Evolutionary conservation across 345 rosid genomes (phyloP), one percentile per base, ranked within the genome.

Genomic region (Pelargonium nanum): DNA sequence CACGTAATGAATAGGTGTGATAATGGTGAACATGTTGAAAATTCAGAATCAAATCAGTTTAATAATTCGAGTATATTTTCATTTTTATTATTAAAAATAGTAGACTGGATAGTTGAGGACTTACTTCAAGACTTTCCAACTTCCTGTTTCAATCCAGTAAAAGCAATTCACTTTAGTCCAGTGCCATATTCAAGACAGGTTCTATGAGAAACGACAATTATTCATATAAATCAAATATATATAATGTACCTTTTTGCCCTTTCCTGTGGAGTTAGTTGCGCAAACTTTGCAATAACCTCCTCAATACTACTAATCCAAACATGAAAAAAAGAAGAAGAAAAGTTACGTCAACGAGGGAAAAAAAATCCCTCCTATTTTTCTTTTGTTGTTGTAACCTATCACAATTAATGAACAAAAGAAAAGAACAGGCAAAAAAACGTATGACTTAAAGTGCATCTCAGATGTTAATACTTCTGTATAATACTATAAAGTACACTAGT

Each of bases 51-150:
- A 34, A 34, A 34, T 9, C 6, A 34, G 1, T 28, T 34, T 1
- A 5, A 34, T 5, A 10, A 34, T 20, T 19, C n/a, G 20, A 28
- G 15, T 21, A 22, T 32, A 58, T 34, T 51, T 19, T n/a, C n/a
- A n/a, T n/a, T n/a, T n/a, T n/a, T n/a, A n/a, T n/a, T n/a, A n/a
- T 24, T 15, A 26, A 17, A 53, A 19, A 55, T 28, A 23, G 28
- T 53, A 28, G 45, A 21, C 19, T 55, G n/a, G 19, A 44, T 21
- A 13, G 52, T 34, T 34, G 59, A 61, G 59, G 63, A 71, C 78
- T 85, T 88, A 91, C 98, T 79, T 88, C 91, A 66, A 91, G 96
- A 77, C 91, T 85, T 78, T 91, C 94, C 75, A 91, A n/a, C 71
- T 91, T 88, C 88, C 98, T 91, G 91, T 65, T 59, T 34, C 55